Evolutionary conservation across 306 rosid species (phyloP).

Genomic region (Astragalus membranaceus): DNA sequence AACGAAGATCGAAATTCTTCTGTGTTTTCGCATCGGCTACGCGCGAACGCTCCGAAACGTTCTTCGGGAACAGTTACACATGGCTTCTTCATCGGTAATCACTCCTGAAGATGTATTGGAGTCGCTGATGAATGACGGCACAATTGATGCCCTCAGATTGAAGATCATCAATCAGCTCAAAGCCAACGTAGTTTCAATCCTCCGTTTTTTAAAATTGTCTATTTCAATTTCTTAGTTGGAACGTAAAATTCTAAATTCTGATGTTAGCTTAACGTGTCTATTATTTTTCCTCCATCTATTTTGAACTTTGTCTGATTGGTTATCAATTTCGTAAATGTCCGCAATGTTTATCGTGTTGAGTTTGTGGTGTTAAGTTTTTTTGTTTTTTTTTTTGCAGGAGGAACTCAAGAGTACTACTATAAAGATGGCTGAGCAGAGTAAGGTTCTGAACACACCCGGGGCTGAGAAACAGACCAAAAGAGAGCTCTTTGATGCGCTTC

Average conservation of each 20-base stretch:
- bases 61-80: background rate
- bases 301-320: background rate
- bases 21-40: background rate
- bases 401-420: constrained; percentile 78
- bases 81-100: constrained; percentile 65
- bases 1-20: background rate
- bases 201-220: background rate
- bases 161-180: constrained; percentile 98
- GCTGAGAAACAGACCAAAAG: constrained; percentile 95
- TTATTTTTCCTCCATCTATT: background rate
- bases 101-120: constrained; percentile 85
- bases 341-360: background rate
- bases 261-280: background rate
- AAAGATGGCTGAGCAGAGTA: constrained; percentile 94
- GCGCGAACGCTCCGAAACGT: background rate
- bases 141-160: constrained; percentile 81
- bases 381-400: constrained; percentile 42
- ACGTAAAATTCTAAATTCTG: background rate
- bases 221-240: background rate
- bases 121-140: constrained; percentile 89
- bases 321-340: background rate
- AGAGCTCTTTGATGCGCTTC: constrained; percentile 78
- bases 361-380: background rate
- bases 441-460: constrained; percentile 88
- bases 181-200: constrained; percentile 55